These are phyloP conservation scores for Aschersonia sp. DNA, from an alignment of 2,329 filamentous ascomycete species.

Conservation along the genomic window DNA sequence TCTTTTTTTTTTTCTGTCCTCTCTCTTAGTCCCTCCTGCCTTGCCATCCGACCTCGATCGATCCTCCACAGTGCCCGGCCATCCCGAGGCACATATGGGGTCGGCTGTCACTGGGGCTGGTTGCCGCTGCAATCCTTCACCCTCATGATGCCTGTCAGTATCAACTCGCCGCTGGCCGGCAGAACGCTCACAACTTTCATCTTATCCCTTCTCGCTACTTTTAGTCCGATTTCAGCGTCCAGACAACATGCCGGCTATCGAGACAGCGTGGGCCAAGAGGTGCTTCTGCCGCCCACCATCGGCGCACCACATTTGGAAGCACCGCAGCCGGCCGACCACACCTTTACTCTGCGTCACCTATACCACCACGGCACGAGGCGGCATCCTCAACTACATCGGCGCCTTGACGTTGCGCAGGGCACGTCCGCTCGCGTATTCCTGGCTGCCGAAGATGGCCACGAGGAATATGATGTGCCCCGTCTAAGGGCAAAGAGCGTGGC, in stretches of 20 bases:
- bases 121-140: background rate
- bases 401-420: slow-evolving; percentile 52
- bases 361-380: slow-evolving; percentile 79
- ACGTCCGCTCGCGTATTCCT: slow-evolving; percentile 38
- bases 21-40: background rate
- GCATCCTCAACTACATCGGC: slow-evolving; percentile 64
- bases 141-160: background rate
- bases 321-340: slow-evolving; percentile 36
- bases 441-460: slow-evolving; percentile 41
- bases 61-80: background rate
- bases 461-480: slow-evolving; percentile 32
- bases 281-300: slow-evolving; percentile 25
- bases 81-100: background rate
- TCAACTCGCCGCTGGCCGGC: slow-evolving; percentile 39
- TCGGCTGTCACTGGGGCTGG: background rate
- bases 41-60: background rate
- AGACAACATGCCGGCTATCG: slow-evolving; percentile 11
- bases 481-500: slow-evolving; percentile 50
- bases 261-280: slow-evolving; percentile 20
- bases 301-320: slow-evolving; percentile 26
- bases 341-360: slow-evolving; percentile 68
- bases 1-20: too few relatives aligned
- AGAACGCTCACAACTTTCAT: slow-evolving; percentile 49
- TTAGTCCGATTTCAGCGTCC: slow-evolving; percentile 23
- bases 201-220: slow-evolving; percentile 51